Evolutionary conservation across 2,329 filamentous ascomycete genomes (phyloP).

Genomic region (Hymenoscyphus scutula): DNA sequence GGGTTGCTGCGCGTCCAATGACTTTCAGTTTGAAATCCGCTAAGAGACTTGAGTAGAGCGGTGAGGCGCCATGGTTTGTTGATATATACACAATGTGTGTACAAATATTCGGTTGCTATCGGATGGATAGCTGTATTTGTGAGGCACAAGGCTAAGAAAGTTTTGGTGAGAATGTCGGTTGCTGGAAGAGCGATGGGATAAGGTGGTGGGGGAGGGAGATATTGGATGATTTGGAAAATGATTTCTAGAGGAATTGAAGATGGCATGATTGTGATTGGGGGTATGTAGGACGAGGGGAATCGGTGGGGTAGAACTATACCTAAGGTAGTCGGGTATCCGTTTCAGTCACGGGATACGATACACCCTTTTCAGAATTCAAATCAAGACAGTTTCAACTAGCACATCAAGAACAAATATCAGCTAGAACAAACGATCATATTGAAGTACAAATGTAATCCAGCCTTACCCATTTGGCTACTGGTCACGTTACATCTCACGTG

Average conservation of each 20-base stretch:
- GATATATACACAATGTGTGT: slow-evolving; percentile 3
- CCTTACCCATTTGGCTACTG: too few species aligned
- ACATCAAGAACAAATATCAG: too few species aligned
- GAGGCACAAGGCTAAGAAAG: slow-evolving; percentile 44
- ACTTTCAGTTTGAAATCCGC: neutral
- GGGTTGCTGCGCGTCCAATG: neutral
- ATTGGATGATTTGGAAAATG: slow-evolving; percentile 17
- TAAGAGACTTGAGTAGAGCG: neutral
- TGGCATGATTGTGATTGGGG: neutral
- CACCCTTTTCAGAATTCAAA: too few species aligned
- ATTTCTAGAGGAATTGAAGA: slow-evolving; percentile 14
- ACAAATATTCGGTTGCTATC: neutral
- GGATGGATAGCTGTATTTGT: slow-evolving; percentile 28
- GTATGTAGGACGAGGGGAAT: too few species aligned
- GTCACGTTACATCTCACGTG: too few species aligned
- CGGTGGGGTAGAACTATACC: too few species aligned
- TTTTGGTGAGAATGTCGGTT: slow-evolving; percentile 42
- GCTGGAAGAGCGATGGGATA: slow-evolving; percentile 35
- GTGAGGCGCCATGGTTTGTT: neutral
- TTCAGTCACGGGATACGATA: too few species aligned
- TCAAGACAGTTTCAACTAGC: too few species aligned
- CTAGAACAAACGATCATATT: too few species aligned
- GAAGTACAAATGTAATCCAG: too few species aligned
- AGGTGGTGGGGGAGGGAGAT: slow-evolving; percentile 7
- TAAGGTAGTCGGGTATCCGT: too few species aligned